Percentiles rank a stretch among this genome's conserved stretches.
These are phyloP conservation scores for Artemisia annua DNA, from an alignment of 129 eudicot genomes.

Conservation along the genomic window DNA sequence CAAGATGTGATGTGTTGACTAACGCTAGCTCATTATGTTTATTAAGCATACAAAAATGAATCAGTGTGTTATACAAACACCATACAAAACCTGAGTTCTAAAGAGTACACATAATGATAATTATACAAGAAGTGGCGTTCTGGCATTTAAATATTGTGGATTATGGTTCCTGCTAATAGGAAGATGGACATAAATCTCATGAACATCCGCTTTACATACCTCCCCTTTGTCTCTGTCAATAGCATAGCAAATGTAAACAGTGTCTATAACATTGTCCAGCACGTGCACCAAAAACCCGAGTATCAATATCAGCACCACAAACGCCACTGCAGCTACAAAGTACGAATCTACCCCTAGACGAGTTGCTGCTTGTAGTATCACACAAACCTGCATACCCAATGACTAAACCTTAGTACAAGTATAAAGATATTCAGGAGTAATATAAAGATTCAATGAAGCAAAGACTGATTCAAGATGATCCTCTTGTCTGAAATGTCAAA, in stretches of 20 bases:
- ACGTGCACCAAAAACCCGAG: conserved; percentile 61
- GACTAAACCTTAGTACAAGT: neutral
- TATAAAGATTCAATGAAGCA: neutral
- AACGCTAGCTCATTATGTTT: conserved; percentile 16
- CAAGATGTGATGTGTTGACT: conserved; percentile 6
- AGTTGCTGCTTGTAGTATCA: conserved; percentile 46
- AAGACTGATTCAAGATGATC: neutral
- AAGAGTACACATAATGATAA: conserved; percentile 8
- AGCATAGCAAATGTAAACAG: conserved; percentile 89
- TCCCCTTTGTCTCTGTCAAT: conserved; percentile 87
- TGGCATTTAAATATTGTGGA: conserved; percentile 49
- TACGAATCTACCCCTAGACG: conserved; percentile 72
- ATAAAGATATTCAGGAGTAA: neutral
- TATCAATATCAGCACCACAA: conserved; percentile 53
- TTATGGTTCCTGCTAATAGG: conserved; percentile 72
- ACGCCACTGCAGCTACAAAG: conserved; percentile 58
- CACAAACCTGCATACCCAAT: conserved; percentile 67
- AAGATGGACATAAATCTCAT: conserved; percentile 84
- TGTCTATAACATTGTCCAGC: conserved; percentile 79
- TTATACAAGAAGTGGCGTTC: conserved; percentile 56
- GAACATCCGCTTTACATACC: conserved; percentile 81
- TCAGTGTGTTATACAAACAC: conserved; percentile 24
- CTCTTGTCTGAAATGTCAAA: neutral
- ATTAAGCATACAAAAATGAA: conserved; percentile 32
- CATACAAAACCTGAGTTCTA: conserved; percentile 27